A percentile compares a stretch with the other conserved stretches of the same genome.
These are phyloP conservation scores for Stagonosporopsis cucurbitacearum DNA, from an alignment of 2,329 filamentous ascomycete genomes.

Conservation along the genomic window DNA sequence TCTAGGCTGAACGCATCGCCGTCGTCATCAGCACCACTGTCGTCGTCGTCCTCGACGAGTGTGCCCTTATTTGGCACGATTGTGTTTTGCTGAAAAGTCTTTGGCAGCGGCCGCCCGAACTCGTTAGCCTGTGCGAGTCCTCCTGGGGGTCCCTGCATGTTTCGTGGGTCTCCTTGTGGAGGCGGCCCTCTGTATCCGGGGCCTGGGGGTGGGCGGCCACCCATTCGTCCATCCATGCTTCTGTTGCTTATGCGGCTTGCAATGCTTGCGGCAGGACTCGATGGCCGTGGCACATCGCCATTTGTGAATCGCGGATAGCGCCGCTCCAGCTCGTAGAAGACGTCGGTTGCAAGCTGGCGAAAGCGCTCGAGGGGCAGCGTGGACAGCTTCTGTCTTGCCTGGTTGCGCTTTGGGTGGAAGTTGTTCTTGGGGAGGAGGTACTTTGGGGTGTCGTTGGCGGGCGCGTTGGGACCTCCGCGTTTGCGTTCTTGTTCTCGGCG, in stretches of 20 bases:
- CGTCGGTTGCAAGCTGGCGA: constrained; percentile 90
- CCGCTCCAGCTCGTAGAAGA: constrained; percentile 92
- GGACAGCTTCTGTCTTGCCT: constrained; percentile 93
- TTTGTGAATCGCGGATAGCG: constrained; percentile 82
- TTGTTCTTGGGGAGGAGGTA: constrained; percentile 84
- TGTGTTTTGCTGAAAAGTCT: constrained; percentile 92
- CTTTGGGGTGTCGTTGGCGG: constrained; percentile 53
- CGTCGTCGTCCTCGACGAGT: constrained; percentile 86
- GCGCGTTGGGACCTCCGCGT: constrained; percentile 56
- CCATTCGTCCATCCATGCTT: constrained; percentile 60
- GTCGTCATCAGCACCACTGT: constrained; percentile 61
- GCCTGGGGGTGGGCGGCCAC: constrained; percentile 47
- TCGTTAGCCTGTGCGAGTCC: constrained; percentile 56
- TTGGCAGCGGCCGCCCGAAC: constrained; percentile 78
- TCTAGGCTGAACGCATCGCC: constrained; percentile 69
- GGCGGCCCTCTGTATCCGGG: constrained; percentile 40
- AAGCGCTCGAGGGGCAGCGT: constrained; percentile 88
- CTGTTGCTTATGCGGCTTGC: constrained; percentile 60
- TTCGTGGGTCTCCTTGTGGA: constrained; percentile 55
- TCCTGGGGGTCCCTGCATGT: constrained; percentile 51
- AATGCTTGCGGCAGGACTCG: constrained; percentile 69
- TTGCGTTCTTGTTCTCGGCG: constrained; percentile 74
- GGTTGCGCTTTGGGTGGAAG: constrained; percentile 97
- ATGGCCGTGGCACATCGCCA: constrained; percentile 68
- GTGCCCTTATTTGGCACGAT: constrained; percentile 98